These are phyloP conservation scores for Plasmodium gonderi DNA, from an alignment of 169 alveolate species.

Conservation along the genomic window DNA sequence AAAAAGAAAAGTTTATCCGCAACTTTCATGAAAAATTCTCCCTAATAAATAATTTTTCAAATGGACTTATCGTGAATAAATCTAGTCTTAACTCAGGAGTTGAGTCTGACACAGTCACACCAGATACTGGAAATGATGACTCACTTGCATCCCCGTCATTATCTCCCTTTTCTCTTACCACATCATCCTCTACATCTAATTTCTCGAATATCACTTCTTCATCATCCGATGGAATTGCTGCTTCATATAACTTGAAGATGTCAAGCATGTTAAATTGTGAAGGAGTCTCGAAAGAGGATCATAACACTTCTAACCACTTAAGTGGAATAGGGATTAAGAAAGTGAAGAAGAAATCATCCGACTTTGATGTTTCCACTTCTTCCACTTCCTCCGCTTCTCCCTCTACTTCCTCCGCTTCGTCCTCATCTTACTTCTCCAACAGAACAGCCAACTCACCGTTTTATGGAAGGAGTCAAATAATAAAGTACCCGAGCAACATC, in stretches of 20 bases:
- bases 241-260: too few relatives aligned
- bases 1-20: slow-evolving; percentile 4
- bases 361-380: not conserved
- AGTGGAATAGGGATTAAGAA: too few relatives aligned
- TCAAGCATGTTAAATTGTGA: not conserved
- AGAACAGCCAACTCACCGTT: not conserved
- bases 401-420: slow-evolving; percentile 13
- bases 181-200: not conserved
- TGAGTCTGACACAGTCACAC: not conserved
- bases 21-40: slow-evolving; percentile 14
- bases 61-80: not conserved
- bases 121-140: not conserved
- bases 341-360: not conserved
- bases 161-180: not conserved
- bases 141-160: not conserved
- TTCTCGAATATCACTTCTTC: not conserved
- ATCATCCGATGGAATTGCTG: not conserved
- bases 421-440: slow-evolving; percentile 46
- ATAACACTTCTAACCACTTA: too few relatives aligned
- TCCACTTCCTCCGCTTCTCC: slow-evolving; percentile 24
- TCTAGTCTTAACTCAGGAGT: not conserved
- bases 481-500: slow-evolving; percentile 35
- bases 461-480: slow-evolving; percentile 15
- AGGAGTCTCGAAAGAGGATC: not conserved
- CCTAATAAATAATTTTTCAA: not conserved